Evolutionary conservation across 108 stramenopile species (phyloP).

Genomic region (Nannochloropsis granulata): DNA sequence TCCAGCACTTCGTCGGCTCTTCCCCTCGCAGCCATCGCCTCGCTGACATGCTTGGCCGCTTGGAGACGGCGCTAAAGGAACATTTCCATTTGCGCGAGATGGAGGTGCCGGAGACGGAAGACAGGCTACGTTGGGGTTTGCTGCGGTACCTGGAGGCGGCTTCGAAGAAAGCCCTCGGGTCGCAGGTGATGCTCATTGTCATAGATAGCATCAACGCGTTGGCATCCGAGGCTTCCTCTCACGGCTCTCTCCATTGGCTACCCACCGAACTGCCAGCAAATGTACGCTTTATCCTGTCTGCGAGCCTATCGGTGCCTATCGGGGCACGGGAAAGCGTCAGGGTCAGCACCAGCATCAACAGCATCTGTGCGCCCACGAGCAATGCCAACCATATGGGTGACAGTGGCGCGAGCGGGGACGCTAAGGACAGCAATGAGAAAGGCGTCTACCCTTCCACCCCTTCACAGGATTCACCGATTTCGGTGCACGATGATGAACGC

Average conservation of each 20-base stretch:
- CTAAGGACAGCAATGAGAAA: too few relatives aligned
- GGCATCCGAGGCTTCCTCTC: neutral
- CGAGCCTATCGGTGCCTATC: neutral
- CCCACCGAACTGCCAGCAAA: slow-evolving; percentile 40
- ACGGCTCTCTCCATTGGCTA: slow-evolving; percentile 46
- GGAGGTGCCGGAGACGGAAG: slow-evolving; percentile 44
- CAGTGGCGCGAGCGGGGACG: too few relatives aligned
- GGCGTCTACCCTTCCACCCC: too few relatives aligned
- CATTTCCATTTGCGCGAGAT: slow-evolving; percentile 45
- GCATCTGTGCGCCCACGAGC: too few relatives aligned
- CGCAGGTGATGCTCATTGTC: slow-evolving; percentile 39
- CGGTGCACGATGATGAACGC: neutral
- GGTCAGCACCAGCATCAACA: too few relatives aligned
- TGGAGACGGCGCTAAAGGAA: slow-evolving; percentile 37
- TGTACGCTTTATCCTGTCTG: slow-evolving; percentile 41
- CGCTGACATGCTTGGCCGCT: slow-evolving; percentile 23
- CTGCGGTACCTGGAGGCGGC: slow-evolving; percentile 44
- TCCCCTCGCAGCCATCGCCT: slow-evolving; percentile 30
- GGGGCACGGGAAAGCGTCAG: too few relatives aligned
- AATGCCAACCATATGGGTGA: too few relatives aligned
- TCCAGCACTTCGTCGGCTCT: slow-evolving; percentile 44
- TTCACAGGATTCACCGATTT: too few relatives aligned
- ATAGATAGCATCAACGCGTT: slow-evolving; percentile 31
- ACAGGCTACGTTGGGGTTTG: slow-evolving; percentile 37
- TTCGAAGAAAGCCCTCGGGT: slow-evolving; percentile 39